Base-by-base conservation (phyloP, 176 grass and related monocot genomes). In the Cenchrus fungigraminus region DNA sequence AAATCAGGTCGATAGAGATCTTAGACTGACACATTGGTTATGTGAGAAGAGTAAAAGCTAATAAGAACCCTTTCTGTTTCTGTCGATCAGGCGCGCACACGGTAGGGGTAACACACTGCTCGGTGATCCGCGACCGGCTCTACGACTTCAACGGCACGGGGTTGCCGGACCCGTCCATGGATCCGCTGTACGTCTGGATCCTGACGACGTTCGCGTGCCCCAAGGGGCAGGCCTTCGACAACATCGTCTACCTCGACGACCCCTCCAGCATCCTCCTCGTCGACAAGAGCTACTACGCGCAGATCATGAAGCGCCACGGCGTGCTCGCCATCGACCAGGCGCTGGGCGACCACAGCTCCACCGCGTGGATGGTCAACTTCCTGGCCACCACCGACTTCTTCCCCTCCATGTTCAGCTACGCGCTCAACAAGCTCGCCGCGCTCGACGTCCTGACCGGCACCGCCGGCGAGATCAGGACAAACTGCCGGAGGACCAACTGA, bases 81-180 rank as follows among this genome's bases (percentile, higher is more conserved):
- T 46, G 45, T 63, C 31, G 31, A 32, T 32, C 92, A 97, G 95
- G 92, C 42, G 95, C 86, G 2, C 95, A 95, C 78, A 95, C 92
- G 3, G 92, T 94, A 2, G 95, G 95, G 50, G 77, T 97, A 66
- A 94, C 92, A 6, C 95, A 91, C 66, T 97, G 95, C 90, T 95
- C 95, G 11, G 11, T 92, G 72, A 82, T 97, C 74, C 28, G 76
- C 3, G 58, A 89, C 45, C 88, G 95, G 2, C 82, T 97, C 9
- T 90, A 86, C 76, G 84, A 91, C 85, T 95, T 72, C 90, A 95
- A 88, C 14, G 84, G 88, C 12, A 84, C 92, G 3, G 87, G 85
- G 5, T 49, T 20, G 65, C 20, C 92, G 4, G 95, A 97, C 74
- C 95, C 95, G 15, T 43, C 59, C 78, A 93, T 93, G 90, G 87